Conservation (phyloP, 2,329 filamentous ascomycete genomes). For the Aspergillus proliferans region DNA sequence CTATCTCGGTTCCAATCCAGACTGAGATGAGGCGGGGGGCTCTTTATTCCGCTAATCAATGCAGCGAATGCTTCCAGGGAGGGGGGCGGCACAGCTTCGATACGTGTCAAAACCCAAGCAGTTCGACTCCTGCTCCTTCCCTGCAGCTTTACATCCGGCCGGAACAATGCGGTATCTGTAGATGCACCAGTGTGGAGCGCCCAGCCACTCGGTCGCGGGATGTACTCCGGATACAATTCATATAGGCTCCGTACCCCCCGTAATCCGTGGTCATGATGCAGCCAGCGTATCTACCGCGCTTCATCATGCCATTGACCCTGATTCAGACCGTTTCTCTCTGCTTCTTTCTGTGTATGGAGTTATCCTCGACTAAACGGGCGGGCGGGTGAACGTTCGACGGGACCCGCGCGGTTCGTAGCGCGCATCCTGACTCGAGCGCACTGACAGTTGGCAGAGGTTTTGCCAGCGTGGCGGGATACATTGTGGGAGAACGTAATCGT, state of each 20-base stretch:
- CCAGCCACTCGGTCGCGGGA: neutral
- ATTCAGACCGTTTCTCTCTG: neutral
- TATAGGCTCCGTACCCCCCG: neutral
- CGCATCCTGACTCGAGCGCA: constrained; percentile 12
- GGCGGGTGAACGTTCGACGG: constrained; percentile 4
- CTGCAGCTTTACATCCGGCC: constrained; percentile 21
- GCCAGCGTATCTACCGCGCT: neutral
- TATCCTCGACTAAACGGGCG: constrained; percentile 4
- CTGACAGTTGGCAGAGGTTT: constrained; percentile 20
- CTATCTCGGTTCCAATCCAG: no score
- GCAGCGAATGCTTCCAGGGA: neutral
- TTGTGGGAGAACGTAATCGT: neutral
- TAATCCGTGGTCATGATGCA: constrained; percentile 1
- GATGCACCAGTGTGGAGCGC: constrained; percentile 1
- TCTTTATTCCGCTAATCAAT: no score
- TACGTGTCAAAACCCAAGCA: constrained; percentile 27
- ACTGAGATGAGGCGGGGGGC: no score
- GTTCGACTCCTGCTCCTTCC: constrained; percentile 18
- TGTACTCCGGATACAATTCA: neutral
- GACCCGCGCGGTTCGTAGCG: constrained; percentile 16
- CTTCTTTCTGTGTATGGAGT: constrained; percentile 2
- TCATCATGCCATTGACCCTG: neutral
- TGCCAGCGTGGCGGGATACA: constrained; percentile 23
- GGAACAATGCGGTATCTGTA: neutral
- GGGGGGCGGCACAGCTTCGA: constrained; percentile 13